Conservation (phyloP, 1,284 basidiomycete species). For the Cryptococcus amylolentus region DNA sequence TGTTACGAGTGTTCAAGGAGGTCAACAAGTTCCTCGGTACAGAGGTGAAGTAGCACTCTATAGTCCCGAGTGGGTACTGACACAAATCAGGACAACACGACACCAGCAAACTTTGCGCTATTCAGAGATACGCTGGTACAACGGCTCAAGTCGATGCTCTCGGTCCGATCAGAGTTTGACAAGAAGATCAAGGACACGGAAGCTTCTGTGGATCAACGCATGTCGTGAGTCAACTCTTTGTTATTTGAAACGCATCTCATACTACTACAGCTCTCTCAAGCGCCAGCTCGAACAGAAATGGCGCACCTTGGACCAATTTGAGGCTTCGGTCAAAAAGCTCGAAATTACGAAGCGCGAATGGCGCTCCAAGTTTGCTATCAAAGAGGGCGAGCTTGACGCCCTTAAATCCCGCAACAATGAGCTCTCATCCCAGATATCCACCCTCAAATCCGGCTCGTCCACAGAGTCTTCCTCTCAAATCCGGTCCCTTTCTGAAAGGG, state of each 20-base stretch:
- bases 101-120: constrained; percentile 73
- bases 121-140: constrained; percentile 87
- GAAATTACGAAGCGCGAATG: constrained; percentile 79
- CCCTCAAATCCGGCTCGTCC: constrained; percentile 61
- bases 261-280: constrained; percentile 61
- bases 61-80: background rate
- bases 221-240: constrained; percentile 41
- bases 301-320: constrained; percentile 92
- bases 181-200: constrained; percentile 80
- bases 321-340: constrained; percentile 76
- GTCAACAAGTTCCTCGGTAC: constrained; percentile 90
- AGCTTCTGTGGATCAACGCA: constrained; percentile 44
- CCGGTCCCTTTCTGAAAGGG: constrained; percentile 65
- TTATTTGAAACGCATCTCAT: background rate
- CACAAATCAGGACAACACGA: constrained; percentile 38
- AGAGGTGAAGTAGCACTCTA: constrained; percentile 59
- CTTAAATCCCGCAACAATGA: constrained; percentile 73
- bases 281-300: constrained; percentile 84
- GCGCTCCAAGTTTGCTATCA: constrained; percentile 74
- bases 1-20: constrained; percentile 90
- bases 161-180: constrained; percentile 82
- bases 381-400: constrained; percentile 85
- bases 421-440: constrained; percentile 67
- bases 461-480: constrained; percentile 58
- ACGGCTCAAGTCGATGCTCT: constrained; percentile 74